phyloP scores from a whole-genome alignment of 176 grass and related monocot genomes.

The Musa itinerans region DNA sequence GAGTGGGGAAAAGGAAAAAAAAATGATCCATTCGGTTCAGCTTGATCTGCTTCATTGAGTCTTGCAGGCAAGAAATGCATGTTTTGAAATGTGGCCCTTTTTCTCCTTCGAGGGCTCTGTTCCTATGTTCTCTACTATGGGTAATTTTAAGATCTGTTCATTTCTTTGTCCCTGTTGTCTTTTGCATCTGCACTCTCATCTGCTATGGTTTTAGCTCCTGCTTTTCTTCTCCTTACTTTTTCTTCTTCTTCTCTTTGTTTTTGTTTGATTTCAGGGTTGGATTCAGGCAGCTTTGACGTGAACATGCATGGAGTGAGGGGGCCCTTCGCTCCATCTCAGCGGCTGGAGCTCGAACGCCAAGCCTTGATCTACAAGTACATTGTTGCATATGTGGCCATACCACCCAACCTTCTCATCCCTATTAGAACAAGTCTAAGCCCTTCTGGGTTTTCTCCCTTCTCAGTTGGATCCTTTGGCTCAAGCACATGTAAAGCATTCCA shows the following conservation, averaged over 20 bases:
- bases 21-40: not conserved
- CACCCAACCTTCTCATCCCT: conserved; percentile 65
- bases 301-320: conserved; percentile 55
- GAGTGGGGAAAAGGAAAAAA: not conserved
- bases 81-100: not conserved
- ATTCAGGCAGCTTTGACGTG: conserved; percentile 31
- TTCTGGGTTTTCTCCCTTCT: conserved; percentile 26
- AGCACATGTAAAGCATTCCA: conserved; percentile 8
- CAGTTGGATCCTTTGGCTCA: conserved; percentile 8
- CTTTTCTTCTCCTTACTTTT: not conserved
- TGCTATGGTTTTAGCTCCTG: conserved; percentile 8
- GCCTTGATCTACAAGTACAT: conserved; percentile 93
- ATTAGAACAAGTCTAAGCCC: conserved; percentile 55
- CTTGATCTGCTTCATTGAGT: not conserved
- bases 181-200: not conserved
- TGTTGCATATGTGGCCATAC: conserved; percentile 64
- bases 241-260: not conserved
- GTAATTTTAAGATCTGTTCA: not conserved
- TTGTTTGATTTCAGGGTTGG: conserved; percentile 35
- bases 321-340: conserved; percentile 85
- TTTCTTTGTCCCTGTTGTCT: not conserved
- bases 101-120: not conserved
- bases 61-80: not conserved
- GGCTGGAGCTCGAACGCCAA: conserved; percentile 96
- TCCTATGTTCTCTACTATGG: not conserved